phyloP scores from a whole-genome alignment of 371 early-diverging fungal genomes.

The Apophysomyces sp. region DNA sequence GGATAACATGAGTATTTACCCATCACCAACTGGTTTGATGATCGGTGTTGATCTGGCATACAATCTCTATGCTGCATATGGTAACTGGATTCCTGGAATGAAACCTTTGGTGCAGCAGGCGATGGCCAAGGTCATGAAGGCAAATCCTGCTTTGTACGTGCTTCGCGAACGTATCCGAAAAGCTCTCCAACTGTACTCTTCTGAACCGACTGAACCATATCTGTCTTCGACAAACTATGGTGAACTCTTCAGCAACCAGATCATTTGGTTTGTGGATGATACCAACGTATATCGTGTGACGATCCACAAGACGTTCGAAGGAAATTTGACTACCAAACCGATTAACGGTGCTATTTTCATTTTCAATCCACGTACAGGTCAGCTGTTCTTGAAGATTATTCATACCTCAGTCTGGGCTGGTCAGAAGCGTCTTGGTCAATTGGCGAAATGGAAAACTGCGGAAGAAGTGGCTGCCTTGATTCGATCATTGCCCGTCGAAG shows the following conservation, averaged over 20 bases:
- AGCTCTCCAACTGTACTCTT: conserved; percentile 97
- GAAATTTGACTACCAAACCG: conserved; percentile 97
- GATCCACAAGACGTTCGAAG: conserved; percentile 99
- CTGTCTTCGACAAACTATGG: conserved; percentile 95
- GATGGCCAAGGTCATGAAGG: conserved; percentile 98
- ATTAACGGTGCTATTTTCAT: conserved; percentile 99
- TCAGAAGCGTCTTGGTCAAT: conserved; percentile 97
- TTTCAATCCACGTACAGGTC: conserved; percentile 98
- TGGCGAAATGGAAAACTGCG: conserved; percentile 99
- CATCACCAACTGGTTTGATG: conserved; percentile 96
- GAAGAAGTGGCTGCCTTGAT: conserved; percentile 99
- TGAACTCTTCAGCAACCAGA: conserved; percentile 97
- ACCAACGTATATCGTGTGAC: conserved; percentile 99
- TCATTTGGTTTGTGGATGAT: conserved; percentile 99
- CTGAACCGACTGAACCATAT: conserved; percentile 99
- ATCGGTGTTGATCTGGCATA: conserved; percentile 98
- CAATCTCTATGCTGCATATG: conserved; percentile 89
- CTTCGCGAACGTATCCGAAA: conserved; percentile 98
- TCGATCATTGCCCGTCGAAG: conserved; percentile 97
- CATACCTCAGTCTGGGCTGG: conserved; percentile 99
- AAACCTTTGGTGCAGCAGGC: conserved; percentile 96
- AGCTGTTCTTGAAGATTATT: conserved; percentile 98
- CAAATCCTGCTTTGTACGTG: conserved; percentile 96
- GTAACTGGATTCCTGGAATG: conserved; percentile 98
- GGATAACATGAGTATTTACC: conserved; percentile 98